Base-by-base conservation (phyloP, 768 basidiomycete species). In the Filobasidium floriforme region DNA sequence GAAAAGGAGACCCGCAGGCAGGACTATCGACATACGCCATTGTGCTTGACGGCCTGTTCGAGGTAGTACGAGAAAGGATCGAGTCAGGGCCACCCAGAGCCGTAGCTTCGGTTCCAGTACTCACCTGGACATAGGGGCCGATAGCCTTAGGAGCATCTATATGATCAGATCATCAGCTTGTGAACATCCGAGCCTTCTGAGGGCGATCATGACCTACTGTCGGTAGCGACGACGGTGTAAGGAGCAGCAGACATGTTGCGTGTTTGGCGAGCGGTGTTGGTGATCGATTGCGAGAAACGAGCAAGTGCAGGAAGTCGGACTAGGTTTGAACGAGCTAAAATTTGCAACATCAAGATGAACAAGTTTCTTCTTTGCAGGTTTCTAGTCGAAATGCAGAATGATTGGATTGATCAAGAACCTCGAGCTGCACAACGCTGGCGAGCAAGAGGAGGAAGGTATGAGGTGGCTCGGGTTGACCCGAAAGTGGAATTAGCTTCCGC, bases 21-120 rank as follows among this genome's bases (percentile, higher is more conserved):
- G 32, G 15, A 51, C 2, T n/a, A 22, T 26, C 14, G 28, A 66
- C 76, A 68, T 61, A 77, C 83, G 71, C 89, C 85, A 60, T 89
- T 89, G 61, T 84, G 83, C 74, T 88, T 89, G 80, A 93, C 85
- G 4, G 87, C 93, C 81, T 94, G 89, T 1, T 85, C 86, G 80
- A 7, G 10, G 12, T 1, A 19, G 12, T 14, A 49, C 14, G 5
- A 49, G 46, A 18, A 55, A 4, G 24, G 11, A 37, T 37, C 32
- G 32, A 37, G 32, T 37, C n/a, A n/a, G 32, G 9, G 32, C 32
- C 32, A 37, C 32, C 4, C 32, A 37, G 15, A 52, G n/a, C 43
- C 19, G 28, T 15, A 24, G 29, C 32, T 52, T 54, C 15, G 9
- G 52, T 44, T 26, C 24, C 67, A 3, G 26, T 26, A 52, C 73